Percentiles rank a stretch among this genome's conserved stretches.
Evolutionary conservation across 148 eudicot genomes (phyloP).

Genomic region (Rhododendron mucronatum): DNA sequence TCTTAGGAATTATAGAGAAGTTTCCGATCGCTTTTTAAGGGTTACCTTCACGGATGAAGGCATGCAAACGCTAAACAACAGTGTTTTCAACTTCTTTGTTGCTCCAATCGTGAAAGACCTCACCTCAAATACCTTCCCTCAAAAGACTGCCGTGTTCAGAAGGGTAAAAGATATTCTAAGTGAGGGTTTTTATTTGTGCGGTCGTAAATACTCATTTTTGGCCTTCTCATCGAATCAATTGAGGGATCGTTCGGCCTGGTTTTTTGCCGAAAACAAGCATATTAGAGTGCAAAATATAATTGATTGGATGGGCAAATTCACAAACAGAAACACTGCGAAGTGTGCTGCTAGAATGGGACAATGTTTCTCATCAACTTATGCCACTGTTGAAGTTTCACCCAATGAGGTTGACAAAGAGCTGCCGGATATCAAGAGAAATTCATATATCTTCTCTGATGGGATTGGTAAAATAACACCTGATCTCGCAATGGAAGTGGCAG

Average conservation of each 20-base stretch:
- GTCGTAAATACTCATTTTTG: constrained; percentile 64
- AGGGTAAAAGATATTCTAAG: constrained; percentile 46
- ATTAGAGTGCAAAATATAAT: constrained; percentile 27
- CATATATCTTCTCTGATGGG: constrained; percentile 82
- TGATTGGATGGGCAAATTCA: constrained; percentile 80
- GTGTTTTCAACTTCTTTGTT: constrained; percentile 49
- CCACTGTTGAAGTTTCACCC: constrained; percentile 67
- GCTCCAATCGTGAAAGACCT: constrained; percentile 60
- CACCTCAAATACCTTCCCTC: constrained; percentile 29
- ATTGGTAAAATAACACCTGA: constrained; percentile 76
- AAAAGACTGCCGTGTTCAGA: constrained; percentile 53
- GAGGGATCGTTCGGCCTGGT: constrained; percentile 96
- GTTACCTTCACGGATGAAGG: constrained; percentile 96
- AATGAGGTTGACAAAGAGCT: constrained; percentile 35
- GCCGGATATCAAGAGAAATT: constrained; percentile 55
- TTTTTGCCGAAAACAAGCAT: constrained; percentile 62
- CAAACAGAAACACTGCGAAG: constrained; percentile 54
- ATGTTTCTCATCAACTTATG: constrained; percentile 89
- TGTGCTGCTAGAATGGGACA: constrained; percentile 97
- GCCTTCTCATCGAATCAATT: constrained; percentile 88
- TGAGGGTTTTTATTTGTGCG: constrained; percentile 64
- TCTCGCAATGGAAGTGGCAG: constrained; percentile 74
- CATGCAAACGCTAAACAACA: constrained; percentile 51
- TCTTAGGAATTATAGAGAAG: constrained; percentile 51
- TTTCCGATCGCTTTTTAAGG: constrained; percentile 70